These are phyloP conservation scores for Zygoascus meyerae DNA, from an alignment of 1,139 yeast genomes.

Conservation along the genomic window DNA sequence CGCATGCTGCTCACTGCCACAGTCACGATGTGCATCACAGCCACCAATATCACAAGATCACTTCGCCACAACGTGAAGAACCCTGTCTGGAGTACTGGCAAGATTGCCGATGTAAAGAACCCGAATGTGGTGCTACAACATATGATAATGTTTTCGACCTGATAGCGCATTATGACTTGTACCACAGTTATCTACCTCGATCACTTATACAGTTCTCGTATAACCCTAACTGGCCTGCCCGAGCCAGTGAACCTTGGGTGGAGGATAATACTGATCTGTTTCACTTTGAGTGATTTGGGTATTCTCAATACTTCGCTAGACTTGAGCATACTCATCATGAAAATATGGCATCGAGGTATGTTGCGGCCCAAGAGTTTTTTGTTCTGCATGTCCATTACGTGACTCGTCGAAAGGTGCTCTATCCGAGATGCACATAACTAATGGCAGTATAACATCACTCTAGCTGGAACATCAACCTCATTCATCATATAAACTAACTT, in stretches of 20 bases:
- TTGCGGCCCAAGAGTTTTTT: too few species aligned
- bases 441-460: too few species aligned
- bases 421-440: too few species aligned
- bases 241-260: background rate
- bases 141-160: slow-evolving; percentile 6
- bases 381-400: too few species aligned
- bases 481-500: too few species aligned
- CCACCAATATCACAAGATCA: slow-evolving; percentile 2
- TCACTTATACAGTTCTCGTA: slow-evolving; percentile 7
- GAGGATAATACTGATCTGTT: background rate
- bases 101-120: slow-evolving; percentile 8
- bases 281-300: background rate
- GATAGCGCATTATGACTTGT: slow-evolving; percentile 7
- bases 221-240: slow-evolving; percentile 6
- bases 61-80: background rate
- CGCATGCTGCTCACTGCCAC: background rate
- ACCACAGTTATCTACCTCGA: slow-evolving; percentile 4
- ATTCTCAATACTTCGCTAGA: background rate
- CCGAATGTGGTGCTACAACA: background rate
- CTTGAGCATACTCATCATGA: too few species aligned
- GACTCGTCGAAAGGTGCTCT: too few species aligned
- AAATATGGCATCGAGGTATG: too few species aligned
- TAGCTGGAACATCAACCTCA: too few species aligned
- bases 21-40: slow-evolving; percentile 1
- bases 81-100: slow-evolving; percentile 1